Evolutionary conservation across 1,139 yeast species (phyloP), one percentile per base, ranked within the genome.

Genomic region (Magnusiomyces suaveolens): DNA sequence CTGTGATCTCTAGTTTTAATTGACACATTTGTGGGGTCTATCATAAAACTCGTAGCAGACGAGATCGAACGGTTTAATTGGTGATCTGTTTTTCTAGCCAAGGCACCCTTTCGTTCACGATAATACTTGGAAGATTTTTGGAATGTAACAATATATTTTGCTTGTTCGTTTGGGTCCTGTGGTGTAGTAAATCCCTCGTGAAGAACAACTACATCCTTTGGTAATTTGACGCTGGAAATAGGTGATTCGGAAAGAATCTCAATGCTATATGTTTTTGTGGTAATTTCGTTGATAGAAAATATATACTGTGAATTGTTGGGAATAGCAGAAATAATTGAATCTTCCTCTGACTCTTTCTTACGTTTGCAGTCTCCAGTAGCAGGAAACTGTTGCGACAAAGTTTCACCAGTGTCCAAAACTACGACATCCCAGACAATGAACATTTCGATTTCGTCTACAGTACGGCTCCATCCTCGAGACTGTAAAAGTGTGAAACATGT

Each of bases 341-440:
- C 67, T 26, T 65, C 66, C 43, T 63, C 63, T 32, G 62, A 52
- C 8, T 54, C 55, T 3, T 59, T 57, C 20, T 32, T 26, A 12
- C 24, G 36, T 18, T 21, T 10, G 3, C 18, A n/a, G 29, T 53
- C 56, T 32, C 44, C 46, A 24, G 55, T 51, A 21, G 60, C 52
- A 3, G 64, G 65, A 44, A 64, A 57, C 54, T 65, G 68, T 26
- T 64, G 64, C 1, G 66, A 61, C 1, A 66, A 54, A 4, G 67
- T 63, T 49, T 65, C 69, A 16, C 71, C 71, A 1, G 64, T 61
- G 25, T 67, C 70, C 12, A 67, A 58, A 4, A 67, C 69, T 2
- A 66, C 66, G 21, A 67, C 71, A 50, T 68, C 70, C 71, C 71
- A 68, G 14, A 68, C 55, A 21, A 63, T 62, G 23, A 62, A 59